Evolutionary conservation across 2,329 filamentous ascomycete genomes (phyloP), one percentile per base, ranked within the genome.

Genomic region (Myriosclerotinia duriaeana): DNA sequence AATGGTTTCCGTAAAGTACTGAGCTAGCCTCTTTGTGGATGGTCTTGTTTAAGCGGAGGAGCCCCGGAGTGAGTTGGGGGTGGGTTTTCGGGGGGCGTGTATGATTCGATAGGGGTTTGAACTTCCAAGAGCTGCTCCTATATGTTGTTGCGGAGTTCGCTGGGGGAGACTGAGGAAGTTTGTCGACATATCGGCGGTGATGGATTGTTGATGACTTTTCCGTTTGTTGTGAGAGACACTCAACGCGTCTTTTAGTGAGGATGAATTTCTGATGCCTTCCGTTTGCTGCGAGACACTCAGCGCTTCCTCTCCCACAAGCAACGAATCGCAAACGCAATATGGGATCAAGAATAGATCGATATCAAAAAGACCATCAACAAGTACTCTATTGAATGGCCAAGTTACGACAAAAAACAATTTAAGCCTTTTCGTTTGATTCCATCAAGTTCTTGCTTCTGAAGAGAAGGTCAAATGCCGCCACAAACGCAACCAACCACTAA

Each of bases 21-120:
- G 26, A 67, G 60, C 67, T 71, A 30, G 73, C 69, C 68, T 74
- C 71, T 53, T 15, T 34, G 61, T 73, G 59, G 61, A 74, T 54
- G 26, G 55, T 65, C 61, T 72, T 72, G 63, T 69, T 73, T 40
- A 52, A 63, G 38, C 52, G 40, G 34, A 73, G 67, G 50, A 74
- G 69, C 36, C 60, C 63, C 9, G 26, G 40, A 34, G 67, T 68
- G 15, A 67, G 46, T 20, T 22, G 42, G 42, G 8, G n/a, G 42
- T 20, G 30, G 30, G n/a, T 30, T 22, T 15, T 50, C 20, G 30
- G 2, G 26, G 26, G 62, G 40, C 15, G 34, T 38, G 11, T 3
- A 12, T 12, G 38, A 12, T 34, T 17, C 6, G 11, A 55, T 38
- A 17, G 26, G 26, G 11, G 30, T 22, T 64, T 55, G 15, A 36